Evolutionary conservation across 768 basidiomycete genomes (phyloP).

Genomic region (Hypholoma sublateritium): DNA sequence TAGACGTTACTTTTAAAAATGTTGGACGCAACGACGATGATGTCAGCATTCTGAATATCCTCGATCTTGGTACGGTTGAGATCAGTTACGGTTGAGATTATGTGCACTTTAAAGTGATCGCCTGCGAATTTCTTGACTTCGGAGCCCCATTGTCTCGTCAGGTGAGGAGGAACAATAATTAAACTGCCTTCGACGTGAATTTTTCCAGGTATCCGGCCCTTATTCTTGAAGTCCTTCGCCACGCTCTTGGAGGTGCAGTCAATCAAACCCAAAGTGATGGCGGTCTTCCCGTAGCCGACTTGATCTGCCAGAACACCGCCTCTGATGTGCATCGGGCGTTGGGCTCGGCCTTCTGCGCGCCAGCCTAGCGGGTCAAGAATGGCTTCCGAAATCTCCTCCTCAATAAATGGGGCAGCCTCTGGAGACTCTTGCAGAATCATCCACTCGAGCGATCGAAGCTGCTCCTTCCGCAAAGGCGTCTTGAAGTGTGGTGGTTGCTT

Average conservation of each 20-base stretch:
- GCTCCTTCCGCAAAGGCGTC: constrained; percentile 74
- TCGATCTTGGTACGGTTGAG: constrained; percentile 74
- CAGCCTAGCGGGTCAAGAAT: constrained; percentile 84
- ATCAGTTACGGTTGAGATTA: constrained; percentile 66
- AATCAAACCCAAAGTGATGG: constrained; percentile 88
- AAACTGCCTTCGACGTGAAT: constrained; percentile 81
- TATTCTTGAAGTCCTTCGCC: constrained; percentile 55
- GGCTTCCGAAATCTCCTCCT: constrained; percentile 94
- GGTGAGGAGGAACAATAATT: constrained; percentile 85
- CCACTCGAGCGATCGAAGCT: constrained; percentile 89
- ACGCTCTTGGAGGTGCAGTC: constrained; percentile 64
- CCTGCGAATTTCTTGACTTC: constrained; percentile 84
- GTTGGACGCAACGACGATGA: constrained; percentile 83
- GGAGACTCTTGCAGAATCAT: constrained; percentile 80
- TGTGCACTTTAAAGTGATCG: constrained; percentile 58
- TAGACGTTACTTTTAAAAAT: constrained; percentile 82
- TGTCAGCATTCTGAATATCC: constrained; percentile 77
- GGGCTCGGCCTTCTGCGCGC: constrained; percentile 91
- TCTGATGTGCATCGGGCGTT: constrained; percentile 69
- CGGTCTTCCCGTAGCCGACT: constrained; percentile 97
- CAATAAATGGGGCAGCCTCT: constrained; percentile 72
- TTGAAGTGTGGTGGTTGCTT: constrained; percentile 80
- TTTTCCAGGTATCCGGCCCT: constrained; percentile 51
- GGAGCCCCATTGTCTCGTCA: constrained; percentile 86
- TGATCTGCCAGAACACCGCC: constrained; percentile 95